These are phyloP conservation scores for Aspergillus ostianus DNA, from an alignment of 495 filamentous ascomycete genomes.

Conservation along the genomic window DNA sequence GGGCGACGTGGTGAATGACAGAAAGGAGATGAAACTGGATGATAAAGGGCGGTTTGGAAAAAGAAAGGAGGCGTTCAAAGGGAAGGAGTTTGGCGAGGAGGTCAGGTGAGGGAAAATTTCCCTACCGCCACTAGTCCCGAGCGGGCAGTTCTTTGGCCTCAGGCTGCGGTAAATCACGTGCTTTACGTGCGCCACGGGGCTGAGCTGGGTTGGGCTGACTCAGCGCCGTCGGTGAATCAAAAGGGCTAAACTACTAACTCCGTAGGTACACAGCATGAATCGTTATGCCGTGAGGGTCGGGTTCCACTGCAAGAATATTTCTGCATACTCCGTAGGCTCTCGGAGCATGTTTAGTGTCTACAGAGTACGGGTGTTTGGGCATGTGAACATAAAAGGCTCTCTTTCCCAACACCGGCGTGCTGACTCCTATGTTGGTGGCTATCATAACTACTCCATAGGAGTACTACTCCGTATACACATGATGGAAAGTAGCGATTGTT, in stretches of 20 bases:
- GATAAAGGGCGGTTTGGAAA: slow-evolving; percentile 9
- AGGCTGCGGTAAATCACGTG: neutral
- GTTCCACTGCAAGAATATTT: no score
- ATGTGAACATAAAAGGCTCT: no score
- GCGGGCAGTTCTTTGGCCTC: neutral
- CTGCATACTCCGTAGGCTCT: neutral
- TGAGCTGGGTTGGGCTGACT: neutral
- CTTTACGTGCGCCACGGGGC: neutral
- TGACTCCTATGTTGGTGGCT: no score
- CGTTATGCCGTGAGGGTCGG: no score
- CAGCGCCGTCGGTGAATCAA: neutral
- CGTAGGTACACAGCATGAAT: no score
- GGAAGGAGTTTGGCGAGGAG: slow-evolving; percentile 24
- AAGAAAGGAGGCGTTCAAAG: slow-evolving; percentile 19
- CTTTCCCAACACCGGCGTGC: no score
- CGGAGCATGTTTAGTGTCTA: slow-evolving; percentile 1
- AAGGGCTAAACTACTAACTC: neutral
- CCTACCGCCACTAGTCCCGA: neutral
- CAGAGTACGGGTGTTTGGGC: neutral
- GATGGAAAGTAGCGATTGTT: neutral
- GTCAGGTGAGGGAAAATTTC: slow-evolving; percentile 12
- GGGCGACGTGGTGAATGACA: slow-evolving; percentile 1
- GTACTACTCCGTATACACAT: no score
- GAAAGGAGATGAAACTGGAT: slow-evolving; percentile 8
- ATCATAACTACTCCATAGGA: no score